Conservation (phyloP, 106 monocot genomes). For the Cymbidium sinense region DNA sequence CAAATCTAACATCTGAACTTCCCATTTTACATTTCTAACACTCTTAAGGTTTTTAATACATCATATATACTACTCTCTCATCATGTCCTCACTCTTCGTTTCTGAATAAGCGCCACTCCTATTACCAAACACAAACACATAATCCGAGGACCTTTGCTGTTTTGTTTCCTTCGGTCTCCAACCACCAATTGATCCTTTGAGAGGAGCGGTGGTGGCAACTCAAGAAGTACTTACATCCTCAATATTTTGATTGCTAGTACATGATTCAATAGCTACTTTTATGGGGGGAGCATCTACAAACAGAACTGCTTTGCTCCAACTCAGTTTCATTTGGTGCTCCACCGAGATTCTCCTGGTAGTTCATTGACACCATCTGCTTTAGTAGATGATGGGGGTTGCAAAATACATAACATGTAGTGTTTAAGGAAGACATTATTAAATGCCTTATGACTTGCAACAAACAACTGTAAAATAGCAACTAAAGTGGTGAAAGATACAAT, state of each 20-base stretch:
- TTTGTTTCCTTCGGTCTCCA: too few relatives aligned
- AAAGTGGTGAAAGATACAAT: constrained; percentile 36
- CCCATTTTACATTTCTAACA: too few relatives aligned
- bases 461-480: constrained; percentile 48
- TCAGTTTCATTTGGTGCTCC: constrained; percentile 47
- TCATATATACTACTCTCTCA: too few relatives aligned
- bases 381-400: constrained; percentile 58
- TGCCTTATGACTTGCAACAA: constrained; percentile 62
- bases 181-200: too few relatives aligned
- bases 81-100: too few relatives aligned
- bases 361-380: constrained; percentile 46
- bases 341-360: constrained; percentile 25
- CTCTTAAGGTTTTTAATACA: too few relatives aligned
- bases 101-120: too few relatives aligned
- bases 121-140: too few relatives aligned
- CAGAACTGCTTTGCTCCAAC: constrained; percentile 62
- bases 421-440: constrained; percentile 84
- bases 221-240: constrained; percentile 67
- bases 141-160: too few relatives aligned
- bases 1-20: too few relatives aligned
- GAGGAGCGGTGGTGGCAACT: too few relatives aligned
- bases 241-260: constrained; percentile 30
- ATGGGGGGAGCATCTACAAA: constrained; percentile 94
- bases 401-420: constrained; percentile 84
- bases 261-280: constrained; percentile 26